phyloP scores from a whole-genome alignment of 2,329 filamentous ascomycete genomes.

The Sporothrix brunneoviolacea region DNA sequence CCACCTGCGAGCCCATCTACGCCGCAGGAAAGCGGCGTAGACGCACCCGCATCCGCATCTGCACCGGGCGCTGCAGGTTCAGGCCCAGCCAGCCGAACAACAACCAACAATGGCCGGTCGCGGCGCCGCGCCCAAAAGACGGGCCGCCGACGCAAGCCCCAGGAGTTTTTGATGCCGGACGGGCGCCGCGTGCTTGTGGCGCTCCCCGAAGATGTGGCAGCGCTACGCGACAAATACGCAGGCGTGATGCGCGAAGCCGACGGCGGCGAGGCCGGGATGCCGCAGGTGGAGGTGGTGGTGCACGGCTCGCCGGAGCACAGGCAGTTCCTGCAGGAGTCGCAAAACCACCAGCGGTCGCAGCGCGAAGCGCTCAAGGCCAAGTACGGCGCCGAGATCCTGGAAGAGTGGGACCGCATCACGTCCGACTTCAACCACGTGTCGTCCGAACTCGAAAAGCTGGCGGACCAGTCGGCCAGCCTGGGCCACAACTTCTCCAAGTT shows the following conservation, averaged over 20 bases:
- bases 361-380: conserved; percentile 40
- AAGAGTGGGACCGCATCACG: conserved; percentile 51
- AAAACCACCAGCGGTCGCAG: conserved; percentile 45
- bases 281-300: conserved; percentile 50
- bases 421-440: conserved; percentile 46
- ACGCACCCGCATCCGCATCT: neutral
- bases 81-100: conserved; percentile 1
- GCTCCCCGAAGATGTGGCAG: conserved; percentile 47
- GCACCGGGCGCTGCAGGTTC: neutral
- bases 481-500: conserved; percentile 58
- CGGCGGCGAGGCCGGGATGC: conserved; percentile 13
- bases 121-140: neutral
- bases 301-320: conserved; percentile 45
- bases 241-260: conserved; percentile 17
- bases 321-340: conserved; percentile 41
- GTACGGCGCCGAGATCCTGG: conserved; percentile 41
- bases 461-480: conserved; percentile 39
- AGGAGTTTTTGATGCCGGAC: conserved; percentile 48
- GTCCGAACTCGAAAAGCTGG: conserved; percentile 46
- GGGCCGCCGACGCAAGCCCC: conserved; percentile 32
- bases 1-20: neutral
- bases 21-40: neutral
- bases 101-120: neutral
- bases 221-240: conserved; percentile 38
- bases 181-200: conserved; percentile 52